Evolutionary conservation across 1,139 yeast genomes (phyloP), one percentile per base, ranked within the genome.

Genomic region (Wickerhamomyces sp.): DNA sequence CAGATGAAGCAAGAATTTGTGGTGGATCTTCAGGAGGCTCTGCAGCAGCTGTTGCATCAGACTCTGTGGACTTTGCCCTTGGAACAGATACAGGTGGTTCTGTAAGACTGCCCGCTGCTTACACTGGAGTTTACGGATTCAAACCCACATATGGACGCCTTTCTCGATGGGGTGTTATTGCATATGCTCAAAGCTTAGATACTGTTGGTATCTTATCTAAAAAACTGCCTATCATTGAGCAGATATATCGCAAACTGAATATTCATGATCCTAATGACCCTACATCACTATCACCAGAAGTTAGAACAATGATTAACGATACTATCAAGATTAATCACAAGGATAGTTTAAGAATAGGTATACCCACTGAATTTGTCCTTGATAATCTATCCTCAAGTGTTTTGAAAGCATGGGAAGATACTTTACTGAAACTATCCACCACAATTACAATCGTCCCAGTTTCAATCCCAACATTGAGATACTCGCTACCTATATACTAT

Each of bases 11-110:
- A 28, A 45, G 65, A 43, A 68, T 85, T 0, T 70, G 87, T 1
- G 98, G 98, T 3, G 98, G 98, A 0, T 89, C 97, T 0, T 87
- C 96, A 4, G 97, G 97, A 10, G 98, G 98, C 0, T 77, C 95
- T 35, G 97, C 97, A 0, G 96, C 96, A 1, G 85, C 95, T 0
- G 96, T 90, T 2, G 81, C 90, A 2, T 76, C 81, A 0, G 80
- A 66, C 1, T 56, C 79, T 49, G 84, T 80, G 22, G 86, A 83
- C 54, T 80, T 81, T 44, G 73, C 87, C 1, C 61, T 94, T 31
- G 99, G 98, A 0, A 86, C 97, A 0, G 99, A 92, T 55, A 92
- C 99, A 0, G 99, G 99, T 4, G 99, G 99, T 0, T 88, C 97
- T 0, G 88, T 92, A 1, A 68, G 99, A 43, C 67, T 85, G 18